These are phyloP conservation scores for Magnolia officinalis DNA, from an alignment of 164 flowering plant genomes.

Conservation along the genomic window DNA sequence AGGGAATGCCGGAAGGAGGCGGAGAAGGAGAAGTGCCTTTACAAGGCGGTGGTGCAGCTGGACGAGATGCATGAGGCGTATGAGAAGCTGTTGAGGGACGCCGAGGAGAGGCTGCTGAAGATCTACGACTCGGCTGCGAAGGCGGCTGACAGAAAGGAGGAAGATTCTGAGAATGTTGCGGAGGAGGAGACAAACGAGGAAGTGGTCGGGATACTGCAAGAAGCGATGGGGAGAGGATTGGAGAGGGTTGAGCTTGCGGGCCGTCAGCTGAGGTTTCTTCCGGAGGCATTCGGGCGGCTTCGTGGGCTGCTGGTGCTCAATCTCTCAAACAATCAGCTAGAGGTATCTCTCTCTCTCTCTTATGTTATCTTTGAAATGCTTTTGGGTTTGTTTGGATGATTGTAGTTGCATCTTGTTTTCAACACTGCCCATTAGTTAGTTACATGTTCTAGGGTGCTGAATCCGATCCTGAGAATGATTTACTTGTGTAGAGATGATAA, in stretches of 20 bases:
- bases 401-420: not conserved
- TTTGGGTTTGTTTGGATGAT: not conserved
- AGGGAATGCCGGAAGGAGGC: slow-evolving; percentile 31
- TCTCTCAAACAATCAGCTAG: slow-evolving; percentile 64
- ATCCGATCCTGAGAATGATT: not conserved
- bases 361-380: not conserved
- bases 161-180: slow-evolving; percentile 13
- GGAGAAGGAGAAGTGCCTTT: slow-evolving; percentile 50
- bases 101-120: slow-evolving; percentile 60
- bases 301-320: slow-evolving; percentile 47
- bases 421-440: not conserved
- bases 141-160: slow-evolving; percentile 20
- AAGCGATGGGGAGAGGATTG: slow-evolving; percentile 36
- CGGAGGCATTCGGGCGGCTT: slow-evolving; percentile 78
- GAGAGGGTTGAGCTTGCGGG: slow-evolving; percentile 61
- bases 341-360: slow-evolving; percentile 32
- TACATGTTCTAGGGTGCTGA: not conserved
- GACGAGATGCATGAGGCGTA: slow-evolving; percentile 84
- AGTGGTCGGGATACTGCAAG: slow-evolving; percentile 58
- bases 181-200: slow-evolving; percentile 61
- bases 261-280: slow-evolving; percentile 50
- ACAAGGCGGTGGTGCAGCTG: slow-evolving; percentile 46
- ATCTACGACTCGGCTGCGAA: slow-evolving; percentile 44
- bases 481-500: too few species aligned
- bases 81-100: slow-evolving; percentile 59